Base-by-base conservation (phyloP, 2,329 filamentous ascomycete genomes). In the Tricladium varicosporioides region DNA sequence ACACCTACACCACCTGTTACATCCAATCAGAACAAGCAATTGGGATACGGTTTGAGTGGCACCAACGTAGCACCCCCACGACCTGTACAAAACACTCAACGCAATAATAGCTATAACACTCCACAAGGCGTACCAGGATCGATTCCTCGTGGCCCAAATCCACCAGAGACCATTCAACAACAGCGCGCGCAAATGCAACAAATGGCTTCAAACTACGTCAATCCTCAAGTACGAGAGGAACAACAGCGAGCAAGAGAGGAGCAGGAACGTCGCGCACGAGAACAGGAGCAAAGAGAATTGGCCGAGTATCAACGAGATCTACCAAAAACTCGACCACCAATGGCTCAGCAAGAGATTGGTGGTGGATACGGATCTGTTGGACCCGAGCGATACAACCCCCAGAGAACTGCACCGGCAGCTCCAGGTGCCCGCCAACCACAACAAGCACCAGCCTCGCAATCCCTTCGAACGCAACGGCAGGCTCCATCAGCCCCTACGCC, bases 311-410 rank as follows among this genome's bases (percentile, higher is more conserved):
- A 97, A 72, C 89, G 91, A 36, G 91, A 90, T 19, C 76, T 97
- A 58, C 93, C 92, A 32, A 89, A 96, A 77, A 86, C 82, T 61
- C 91, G 90, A 70, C 76, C 86, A 10, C 90, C 91, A 2, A 69
- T 94, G 63, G 92, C 92, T 32, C 91, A 97, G 72, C 92, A 97
- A 74, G 94, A 97, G 72, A 76, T 97, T 64, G 91, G 90, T 56
- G 86, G 78, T 57, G 72, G 54, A 42, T 42, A 44, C 44, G 75
- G 80, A 77, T 76, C 54, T 55, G 58, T 32, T 44, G 60, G 10
- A 54, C 56, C 10, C 73, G 83, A 86, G 65, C 84, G 91, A 60
- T 97, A 92, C 74, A 96, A 96, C 71, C 92, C 93, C 3, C 86
- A 85, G 53, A 83, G 93, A 68, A 88, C 90, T 42, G 88, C 93